phyloP scores from a whole-genome alignment of 495 filamentous ascomycete species.

The Aspergillus conjunctus region DNA sequence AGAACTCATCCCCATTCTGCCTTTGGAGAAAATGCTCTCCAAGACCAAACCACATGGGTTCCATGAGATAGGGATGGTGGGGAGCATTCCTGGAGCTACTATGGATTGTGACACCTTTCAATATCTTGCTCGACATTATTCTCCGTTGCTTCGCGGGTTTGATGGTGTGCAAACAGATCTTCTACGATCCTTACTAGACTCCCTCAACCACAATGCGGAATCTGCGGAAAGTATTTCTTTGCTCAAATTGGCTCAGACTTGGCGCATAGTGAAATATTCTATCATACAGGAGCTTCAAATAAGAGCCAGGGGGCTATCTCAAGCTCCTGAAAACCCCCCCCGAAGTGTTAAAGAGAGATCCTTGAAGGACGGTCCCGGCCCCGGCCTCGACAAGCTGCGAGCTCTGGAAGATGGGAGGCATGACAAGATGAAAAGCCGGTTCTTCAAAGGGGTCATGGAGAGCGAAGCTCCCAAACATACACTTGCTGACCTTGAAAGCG shows the following conservation, averaged over 20 bases:
- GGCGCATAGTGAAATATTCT: slow-evolving; percentile 68
- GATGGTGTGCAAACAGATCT: slow-evolving; percentile 35
- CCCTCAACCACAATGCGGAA: slow-evolving; percentile 63
- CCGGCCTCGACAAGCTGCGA: slow-evolving; percentile 29
- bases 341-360: slow-evolving; percentile 31
- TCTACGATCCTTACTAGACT: slow-evolving; percentile 51
- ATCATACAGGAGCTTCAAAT: slow-evolving; percentile 60
- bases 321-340: slow-evolving; percentile 29
- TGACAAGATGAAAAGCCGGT: slow-evolving; percentile 43
- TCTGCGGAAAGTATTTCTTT: slow-evolving; percentile 60
- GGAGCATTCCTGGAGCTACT: slow-evolving; percentile 57
- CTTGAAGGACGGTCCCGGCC: slow-evolving; percentile 38
- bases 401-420: slow-evolving; percentile 40
- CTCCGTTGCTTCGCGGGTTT: slow-evolving; percentile 39
- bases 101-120: slow-evolving; percentile 55
- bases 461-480: slow-evolving; percentile 35
- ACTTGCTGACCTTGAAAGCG: slow-evolving; percentile 61
- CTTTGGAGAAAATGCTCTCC: slow-evolving; percentile 63
- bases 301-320: slow-evolving; percentile 58
- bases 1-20: slow-evolving; percentile 52
- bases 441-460: slow-evolving; percentile 50
- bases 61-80: slow-evolving; percentile 64
- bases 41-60: slow-evolving; percentile 53
- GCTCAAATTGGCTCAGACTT: slow-evolving; percentile 71
- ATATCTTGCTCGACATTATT: slow-evolving; percentile 63